phyloP scores from a whole-genome alignment of 805 yeast species.

The Metschnikowia dekortorum region DNA sequence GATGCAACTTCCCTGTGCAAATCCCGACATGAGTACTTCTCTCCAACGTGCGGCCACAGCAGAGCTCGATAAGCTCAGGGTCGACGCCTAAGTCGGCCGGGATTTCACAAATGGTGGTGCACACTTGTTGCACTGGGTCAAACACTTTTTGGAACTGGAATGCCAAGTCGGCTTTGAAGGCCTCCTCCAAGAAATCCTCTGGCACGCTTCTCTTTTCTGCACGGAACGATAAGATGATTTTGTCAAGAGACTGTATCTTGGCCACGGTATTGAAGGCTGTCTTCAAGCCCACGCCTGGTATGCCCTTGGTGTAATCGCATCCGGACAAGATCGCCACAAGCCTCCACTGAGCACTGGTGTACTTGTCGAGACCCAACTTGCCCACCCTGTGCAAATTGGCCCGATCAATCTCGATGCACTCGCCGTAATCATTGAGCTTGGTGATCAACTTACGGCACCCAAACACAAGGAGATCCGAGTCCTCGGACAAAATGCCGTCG shows the following conservation, averaged over 20 bases:
- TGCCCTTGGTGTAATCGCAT: slow-evolving; percentile 91
- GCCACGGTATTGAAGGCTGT: slow-evolving; percentile 65
- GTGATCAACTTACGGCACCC: slow-evolving; percentile 78
- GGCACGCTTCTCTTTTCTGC: slow-evolving; percentile 65
- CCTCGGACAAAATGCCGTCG: slow-evolving; percentile 88
- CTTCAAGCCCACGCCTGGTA: slow-evolving; percentile 73
- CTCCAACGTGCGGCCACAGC: slow-evolving; percentile 45
- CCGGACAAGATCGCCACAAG: slow-evolving; percentile 88
- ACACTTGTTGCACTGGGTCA: slow-evolving; percentile 48
- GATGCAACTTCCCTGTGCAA: slow-evolving; percentile 66
- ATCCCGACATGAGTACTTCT: slow-evolving; percentile 48
- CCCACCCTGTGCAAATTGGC: slow-evolving; percentile 48
- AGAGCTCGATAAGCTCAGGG: slow-evolving; percentile 37
- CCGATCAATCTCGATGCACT: slow-evolving; percentile 65
- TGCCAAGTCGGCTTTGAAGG: slow-evolving; percentile 65
- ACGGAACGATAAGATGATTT: slow-evolving; percentile 51
- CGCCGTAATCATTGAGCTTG: slow-evolving; percentile 72
- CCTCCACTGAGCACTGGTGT: slow-evolving; percentile 57
- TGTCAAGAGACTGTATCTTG: slow-evolving; percentile 47
- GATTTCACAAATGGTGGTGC: slow-evolving; percentile 58
- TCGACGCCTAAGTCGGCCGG: slow-evolving; percentile 41
- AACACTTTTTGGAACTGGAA: slow-evolving; percentile 84
- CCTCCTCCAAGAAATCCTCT: slow-evolving; percentile 53
- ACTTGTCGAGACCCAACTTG: slow-evolving; percentile 46
- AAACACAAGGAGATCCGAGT: slow-evolving; percentile 85